phyloP scores from a whole-genome alignment of 2,329 filamentous ascomycete species.

The Trichoderma guizhouense region DNA sequence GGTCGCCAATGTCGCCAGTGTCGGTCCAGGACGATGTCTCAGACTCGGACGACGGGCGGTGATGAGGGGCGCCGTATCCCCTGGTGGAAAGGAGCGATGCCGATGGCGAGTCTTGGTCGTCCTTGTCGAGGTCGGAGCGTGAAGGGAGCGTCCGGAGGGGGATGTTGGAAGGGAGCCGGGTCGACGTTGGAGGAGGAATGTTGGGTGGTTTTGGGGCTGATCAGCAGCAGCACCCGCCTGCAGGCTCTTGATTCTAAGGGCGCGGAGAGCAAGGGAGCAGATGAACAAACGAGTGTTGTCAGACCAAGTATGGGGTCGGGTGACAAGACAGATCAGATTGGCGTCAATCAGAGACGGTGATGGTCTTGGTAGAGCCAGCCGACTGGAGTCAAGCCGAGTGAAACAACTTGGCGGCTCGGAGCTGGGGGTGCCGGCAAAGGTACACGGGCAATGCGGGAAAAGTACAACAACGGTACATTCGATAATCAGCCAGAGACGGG shows the following conservation, averaged over 20 bases:
- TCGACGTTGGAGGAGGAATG: conserved; percentile 73
- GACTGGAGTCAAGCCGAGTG: conserved; percentile 9
- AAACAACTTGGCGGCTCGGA: conserved; percentile 4
- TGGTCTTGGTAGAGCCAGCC: background rate
- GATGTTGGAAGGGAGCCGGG: conserved; percentile 77
- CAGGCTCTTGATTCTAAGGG: conserved; percentile 34
- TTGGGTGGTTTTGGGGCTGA: conserved; percentile 76
- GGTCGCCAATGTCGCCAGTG: conserved; percentile 91
- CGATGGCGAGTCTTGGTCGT: conserved; percentile 42
- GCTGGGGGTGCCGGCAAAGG: conserved; percentile 1
- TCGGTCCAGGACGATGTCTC: conserved; percentile 81
- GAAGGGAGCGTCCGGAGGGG: conserved; percentile 72
- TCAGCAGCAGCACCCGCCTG: conserved; percentile 68
- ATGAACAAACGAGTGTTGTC: conserved; percentile 4
- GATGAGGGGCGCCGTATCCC: conserved; percentile 40
- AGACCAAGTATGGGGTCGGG: conserved; percentile 6
- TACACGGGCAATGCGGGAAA: background rate
- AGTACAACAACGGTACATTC: background rate
- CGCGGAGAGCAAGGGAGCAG: background rate
- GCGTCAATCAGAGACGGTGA: conserved; percentile 16
- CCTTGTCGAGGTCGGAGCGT: conserved; percentile 35
- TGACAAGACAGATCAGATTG: conserved; percentile 8
- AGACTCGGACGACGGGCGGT: conserved; percentile 56
- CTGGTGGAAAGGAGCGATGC: conserved; percentile 34
- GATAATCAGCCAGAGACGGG: background rate